Conservation (phyloP, 805 yeast species). For the Kodamaea restingae region DNA sequence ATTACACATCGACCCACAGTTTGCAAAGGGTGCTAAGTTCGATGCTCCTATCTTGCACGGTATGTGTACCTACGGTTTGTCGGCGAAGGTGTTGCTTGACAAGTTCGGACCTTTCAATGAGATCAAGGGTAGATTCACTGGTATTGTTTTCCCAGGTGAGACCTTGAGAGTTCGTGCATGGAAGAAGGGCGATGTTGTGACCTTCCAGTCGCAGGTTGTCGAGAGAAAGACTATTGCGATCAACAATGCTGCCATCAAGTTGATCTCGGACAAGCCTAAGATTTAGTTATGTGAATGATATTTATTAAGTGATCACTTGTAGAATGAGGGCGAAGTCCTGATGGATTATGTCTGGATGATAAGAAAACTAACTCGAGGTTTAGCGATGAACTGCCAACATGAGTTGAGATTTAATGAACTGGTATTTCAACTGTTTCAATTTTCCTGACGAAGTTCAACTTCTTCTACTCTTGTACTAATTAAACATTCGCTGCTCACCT, state of each 20-base stretch:
- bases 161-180: conserved; percentile 76
- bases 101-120: conserved; percentile 78
- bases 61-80: conserved; percentile 78
- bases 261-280: conserved; percentile 38
- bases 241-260: conserved; percentile 80
- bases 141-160: conserved; percentile 94
- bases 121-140: conserved; percentile 85
- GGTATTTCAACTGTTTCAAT: no score
- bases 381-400: no score
- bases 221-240: conserved; percentile 78
- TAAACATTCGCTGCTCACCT: no score
- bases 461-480: no score
- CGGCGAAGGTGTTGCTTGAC: conserved; percentile 71
- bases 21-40: conserved; percentile 86
- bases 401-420: no score
- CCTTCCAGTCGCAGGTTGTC: conserved; percentile 77
- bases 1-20: conserved; percentile 86
- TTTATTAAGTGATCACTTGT: no score
- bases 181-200: conserved; percentile 68
- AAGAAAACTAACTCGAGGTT: no score
- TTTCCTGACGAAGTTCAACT: no score
- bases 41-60: conserved; percentile 90
- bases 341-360: no score
- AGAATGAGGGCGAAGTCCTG: no score
- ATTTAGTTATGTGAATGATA: conserved; percentile 18